These are phyloP conservation scores for Fusarium avenaceum DNA, from an alignment of 2,329 filamentous ascomycete species.

Conservation along the genomic window DNA sequence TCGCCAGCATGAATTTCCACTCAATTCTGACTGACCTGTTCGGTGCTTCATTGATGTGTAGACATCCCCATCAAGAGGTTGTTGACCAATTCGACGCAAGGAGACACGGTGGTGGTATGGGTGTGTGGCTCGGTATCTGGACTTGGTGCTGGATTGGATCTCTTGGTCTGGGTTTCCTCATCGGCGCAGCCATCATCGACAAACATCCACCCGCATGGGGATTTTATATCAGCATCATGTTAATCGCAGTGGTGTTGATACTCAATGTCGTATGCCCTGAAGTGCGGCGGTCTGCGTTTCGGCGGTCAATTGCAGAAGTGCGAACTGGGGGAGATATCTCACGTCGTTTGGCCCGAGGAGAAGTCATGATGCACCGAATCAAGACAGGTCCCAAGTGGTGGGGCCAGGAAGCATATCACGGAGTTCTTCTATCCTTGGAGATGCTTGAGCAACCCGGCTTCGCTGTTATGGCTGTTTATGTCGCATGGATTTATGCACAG, in stretches of 20 bases:
- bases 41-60: conserved; percentile 80
- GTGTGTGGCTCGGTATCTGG: conserved; percentile 84
- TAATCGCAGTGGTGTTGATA: conserved; percentile 74
- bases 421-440: conserved; percentile 72
- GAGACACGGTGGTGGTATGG: conserved; percentile 82
- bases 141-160: conserved; percentile 82
- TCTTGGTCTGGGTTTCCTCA: conserved; percentile 77
- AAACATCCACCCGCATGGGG: conserved; percentile 76
- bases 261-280: conserved; percentile 81
- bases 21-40: conserved; percentile 80
- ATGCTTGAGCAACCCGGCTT: conserved; percentile 84
- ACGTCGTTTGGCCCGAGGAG: conserved; percentile 75
- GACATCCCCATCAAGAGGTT: conserved; percentile 78
- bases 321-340: conserved; percentile 66
- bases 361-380: conserved; percentile 81
- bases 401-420: conserved; percentile 82
- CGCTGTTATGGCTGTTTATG: conserved; percentile 77
- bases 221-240: conserved; percentile 79
- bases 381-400: conserved; percentile 81
- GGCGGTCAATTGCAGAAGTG: conserved; percentile 76
- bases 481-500: conserved; percentile 83
- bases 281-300: conserved; percentile 76
- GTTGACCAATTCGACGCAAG: conserved; percentile 77
- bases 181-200: conserved; percentile 79
- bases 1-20: conserved; percentile 83